Conservation (phyloP, 805 yeast genomes). For the Lipomyces mesembrius region DNA sequence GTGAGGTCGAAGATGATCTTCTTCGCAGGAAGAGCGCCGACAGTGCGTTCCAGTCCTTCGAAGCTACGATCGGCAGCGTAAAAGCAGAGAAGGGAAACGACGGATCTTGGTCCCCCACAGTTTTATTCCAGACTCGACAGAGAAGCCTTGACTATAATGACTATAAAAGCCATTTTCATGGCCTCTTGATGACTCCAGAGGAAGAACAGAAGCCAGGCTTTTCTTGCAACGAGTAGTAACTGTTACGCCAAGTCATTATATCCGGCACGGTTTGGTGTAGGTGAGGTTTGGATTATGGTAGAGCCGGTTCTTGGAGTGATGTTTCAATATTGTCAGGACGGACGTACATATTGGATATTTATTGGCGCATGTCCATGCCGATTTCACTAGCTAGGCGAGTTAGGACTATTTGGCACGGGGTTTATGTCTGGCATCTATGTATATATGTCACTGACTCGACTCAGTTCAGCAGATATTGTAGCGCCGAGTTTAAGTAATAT, state of each 20-base stretch:
- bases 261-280: no score
- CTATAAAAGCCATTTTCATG: conserved; percentile 32
- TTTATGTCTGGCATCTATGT: no score
- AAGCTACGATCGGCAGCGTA: conserved; percentile 2
- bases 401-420: no score
- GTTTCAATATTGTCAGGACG: no score
- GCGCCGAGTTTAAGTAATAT: no score
- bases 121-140: neutral
- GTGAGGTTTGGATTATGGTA: no score
- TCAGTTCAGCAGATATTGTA: no score
- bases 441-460: no score
- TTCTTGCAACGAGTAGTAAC: conserved; percentile 11
- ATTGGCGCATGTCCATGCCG: no score
- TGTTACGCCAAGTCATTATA: neutral
- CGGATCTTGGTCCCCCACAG: neutral
- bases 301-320: no score
- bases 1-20: conserved; percentile 24
- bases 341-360: no score
- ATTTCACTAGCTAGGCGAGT: no score
- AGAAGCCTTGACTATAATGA: conserved; percentile 34
- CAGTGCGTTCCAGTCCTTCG: conserved; percentile 3
- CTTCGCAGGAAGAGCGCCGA: conserved; percentile 23
- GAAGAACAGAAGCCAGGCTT: conserved; percentile 36
- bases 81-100: neutral
- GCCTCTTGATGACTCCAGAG: conserved; percentile 32